Conservation (phyloP, 108 stramenopile genomes). For the Cyclostephanos invisitatus region DNA sequence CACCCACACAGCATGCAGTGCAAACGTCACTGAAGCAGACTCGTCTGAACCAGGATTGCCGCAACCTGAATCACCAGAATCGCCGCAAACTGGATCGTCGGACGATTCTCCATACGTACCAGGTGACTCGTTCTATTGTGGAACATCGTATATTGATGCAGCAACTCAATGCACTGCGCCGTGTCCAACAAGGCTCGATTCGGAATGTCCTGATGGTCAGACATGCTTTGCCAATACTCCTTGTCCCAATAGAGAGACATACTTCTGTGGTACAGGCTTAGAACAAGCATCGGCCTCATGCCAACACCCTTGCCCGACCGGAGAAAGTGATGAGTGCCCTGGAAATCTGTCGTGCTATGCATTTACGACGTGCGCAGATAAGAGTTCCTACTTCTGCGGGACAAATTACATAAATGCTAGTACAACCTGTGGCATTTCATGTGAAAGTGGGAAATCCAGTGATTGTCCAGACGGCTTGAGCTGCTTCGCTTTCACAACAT, state of each 20-base stretch:
- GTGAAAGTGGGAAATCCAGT: conserved; percentile 54
- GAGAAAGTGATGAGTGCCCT: conserved; percentile 27
- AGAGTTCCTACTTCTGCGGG: conserved; percentile 39
- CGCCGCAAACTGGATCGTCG: too few species aligned
- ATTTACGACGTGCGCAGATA: conserved; percentile 42
- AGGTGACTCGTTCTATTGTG: conserved; percentile 48
- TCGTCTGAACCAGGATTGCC: background rate
- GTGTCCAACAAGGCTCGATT: conserved; percentile 1
- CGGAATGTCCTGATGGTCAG: conserved; percentile 14
- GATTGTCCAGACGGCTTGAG: conserved; percentile 76
- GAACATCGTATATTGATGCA: conserved; percentile 39
- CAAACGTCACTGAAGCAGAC: background rate
- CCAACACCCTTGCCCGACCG: conserved; percentile 37
- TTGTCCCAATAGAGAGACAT: conserved; percentile 5
- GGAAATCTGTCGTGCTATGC: conserved; percentile 36
- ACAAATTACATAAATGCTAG: conserved; percentile 72
- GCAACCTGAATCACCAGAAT: too few species aligned
- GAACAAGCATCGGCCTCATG: conserved; percentile 10
- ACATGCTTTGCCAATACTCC: conserved; percentile 12
- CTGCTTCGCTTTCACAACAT: conserved; percentile 83
- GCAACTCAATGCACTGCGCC: background rate
- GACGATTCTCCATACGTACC: too few species aligned
- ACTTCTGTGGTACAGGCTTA: background rate
- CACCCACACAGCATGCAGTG: conserved; percentile 35
- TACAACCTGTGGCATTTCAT: conserved; percentile 57